Conservation (phyloP, 73 alveolate species). For the Stentor roeselii region DNA sequence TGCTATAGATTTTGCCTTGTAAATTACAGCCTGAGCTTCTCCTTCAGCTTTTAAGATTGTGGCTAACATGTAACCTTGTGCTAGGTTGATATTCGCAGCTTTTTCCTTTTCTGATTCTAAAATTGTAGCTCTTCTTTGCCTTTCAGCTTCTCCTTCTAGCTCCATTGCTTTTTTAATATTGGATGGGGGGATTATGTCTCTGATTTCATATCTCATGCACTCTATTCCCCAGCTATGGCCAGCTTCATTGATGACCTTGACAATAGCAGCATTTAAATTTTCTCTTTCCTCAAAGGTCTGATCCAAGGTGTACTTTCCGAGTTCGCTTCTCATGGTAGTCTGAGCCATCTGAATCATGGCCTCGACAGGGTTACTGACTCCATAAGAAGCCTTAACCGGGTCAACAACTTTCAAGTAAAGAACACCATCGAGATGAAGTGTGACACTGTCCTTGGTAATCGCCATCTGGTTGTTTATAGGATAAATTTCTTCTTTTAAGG, state of each 20-base stretch:
- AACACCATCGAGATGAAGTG: conserved; percentile 87
- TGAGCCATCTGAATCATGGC: conserved; percentile 87
- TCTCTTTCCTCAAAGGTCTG: conserved; percentile 79
- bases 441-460: conserved; percentile 87
- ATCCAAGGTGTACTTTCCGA: conserved; percentile 74
- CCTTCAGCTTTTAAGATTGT: conserved; percentile 76
- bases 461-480: conserved; percentile 76
- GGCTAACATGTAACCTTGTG: conserved; percentile 69
- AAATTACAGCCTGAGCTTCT: conserved; percentile 37
- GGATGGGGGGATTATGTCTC: conserved; percentile 79
- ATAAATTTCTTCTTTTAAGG: conserved; percentile 82
- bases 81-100: conserved; percentile 59
- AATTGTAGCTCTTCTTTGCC: conserved; percentile 77
- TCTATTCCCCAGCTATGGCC: conserved; percentile 79
- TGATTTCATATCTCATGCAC: conserved; percentile 80
- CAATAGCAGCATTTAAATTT: conserved; percentile 61
- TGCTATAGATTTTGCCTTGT: conserved; percentile 69
- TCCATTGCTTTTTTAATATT: conserved; percentile 75
- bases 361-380: conserved; percentile 62
- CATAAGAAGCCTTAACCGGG: conserved; percentile 81
- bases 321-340: conserved; percentile 91
- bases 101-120: conserved; percentile 74
- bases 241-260: conserved; percentile 64
- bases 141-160: conserved; percentile 81
- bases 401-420: conserved; percentile 79